Percentiles rank a stretch among this genome's conserved stretches.
Conservation (phyloP, 805 yeast species). For the Barnettozyma californica region DNA sequence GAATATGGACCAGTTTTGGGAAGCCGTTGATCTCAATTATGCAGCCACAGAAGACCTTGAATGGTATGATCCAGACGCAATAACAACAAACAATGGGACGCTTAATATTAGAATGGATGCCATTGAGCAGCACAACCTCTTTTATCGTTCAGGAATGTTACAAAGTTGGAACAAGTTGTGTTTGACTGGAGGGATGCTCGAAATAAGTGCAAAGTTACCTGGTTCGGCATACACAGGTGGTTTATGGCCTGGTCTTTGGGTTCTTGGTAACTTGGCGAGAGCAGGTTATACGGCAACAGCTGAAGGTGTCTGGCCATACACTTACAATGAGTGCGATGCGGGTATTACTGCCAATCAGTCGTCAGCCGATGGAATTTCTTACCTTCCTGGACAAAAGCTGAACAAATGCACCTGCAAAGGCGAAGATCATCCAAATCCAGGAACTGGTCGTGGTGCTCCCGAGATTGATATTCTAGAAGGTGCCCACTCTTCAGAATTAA, state of each 20-base stretch:
- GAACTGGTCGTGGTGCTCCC: conserved; percentile 91
- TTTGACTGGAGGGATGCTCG: conserved; percentile 29
- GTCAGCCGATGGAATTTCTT: conserved; percentile 82
- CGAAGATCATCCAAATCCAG: conserved; percentile 83
- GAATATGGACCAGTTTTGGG: conserved; percentile 45
- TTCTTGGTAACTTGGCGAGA: conserved; percentile 88
- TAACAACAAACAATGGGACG: conserved; percentile 37
- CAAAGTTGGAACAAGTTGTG: conserved; percentile 46
- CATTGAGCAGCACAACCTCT: conserved; percentile 36
- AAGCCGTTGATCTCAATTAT: conserved; percentile 39
- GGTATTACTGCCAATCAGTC: conserved; percentile 95
- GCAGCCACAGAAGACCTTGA: conserved; percentile 45
- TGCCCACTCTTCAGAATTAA: conserved; percentile 50
- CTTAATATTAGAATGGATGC: conserved; percentile 37
- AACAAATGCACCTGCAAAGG: conserved; percentile 75
- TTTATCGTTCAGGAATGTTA: conserved; percentile 43
- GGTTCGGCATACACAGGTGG: conserved; percentile 76
- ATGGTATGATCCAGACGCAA: conserved; percentile 49
- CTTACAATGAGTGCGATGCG: conserved; percentile 83
- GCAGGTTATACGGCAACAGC: conserved; percentile 86
- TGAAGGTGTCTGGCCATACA: conserved; percentile 94
- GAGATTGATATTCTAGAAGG: conserved; percentile 93
- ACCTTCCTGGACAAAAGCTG: conserved; percentile 78
- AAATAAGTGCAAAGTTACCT: conserved; percentile 54
- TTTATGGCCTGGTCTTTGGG: conserved; percentile 96